phyloP scores from a whole-genome alignment of 1,284 basidiomycete genomes.

The Fistulina hepatica region DNA sequence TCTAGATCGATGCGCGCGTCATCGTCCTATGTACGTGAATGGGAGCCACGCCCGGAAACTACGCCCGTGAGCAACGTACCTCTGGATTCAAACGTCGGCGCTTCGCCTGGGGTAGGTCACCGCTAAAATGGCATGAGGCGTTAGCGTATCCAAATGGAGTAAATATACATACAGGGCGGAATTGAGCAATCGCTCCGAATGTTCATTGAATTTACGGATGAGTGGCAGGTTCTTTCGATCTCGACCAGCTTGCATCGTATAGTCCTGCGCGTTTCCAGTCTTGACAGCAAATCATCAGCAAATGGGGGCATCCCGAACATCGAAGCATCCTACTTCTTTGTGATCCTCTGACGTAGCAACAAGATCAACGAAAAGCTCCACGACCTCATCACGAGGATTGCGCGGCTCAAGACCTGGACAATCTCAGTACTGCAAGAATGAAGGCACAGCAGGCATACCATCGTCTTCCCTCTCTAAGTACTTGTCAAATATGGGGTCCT shows the following conservation, averaged over 20 bases:
- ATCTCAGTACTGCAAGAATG: constrained; percentile 3
- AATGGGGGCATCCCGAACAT: constrained; percentile 2
- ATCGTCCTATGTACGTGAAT: constrained; percentile 34
- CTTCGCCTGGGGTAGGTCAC: constrained; percentile 46
- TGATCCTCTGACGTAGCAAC: constrained; percentile 90
- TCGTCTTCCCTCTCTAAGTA: constrained; percentile 95
- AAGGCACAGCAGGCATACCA: constrained; percentile 36
- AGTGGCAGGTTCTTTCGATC: constrained; percentile 82
- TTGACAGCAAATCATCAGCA: constrained; percentile 22
- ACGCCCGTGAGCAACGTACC: constrained; percentile 14
- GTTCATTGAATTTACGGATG: constrained; percentile 96
- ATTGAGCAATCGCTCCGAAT: constrained; percentile 82
- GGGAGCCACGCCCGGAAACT: constrained; percentile 4
- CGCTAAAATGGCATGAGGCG: constrained; percentile 28
- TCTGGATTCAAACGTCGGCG: constrained; percentile 41
- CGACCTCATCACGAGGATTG: constrained; percentile 50
- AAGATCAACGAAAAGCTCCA: constrained; percentile 78
- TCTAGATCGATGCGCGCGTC: constrained; percentile 70
- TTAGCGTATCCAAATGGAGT: constrained; percentile 3
- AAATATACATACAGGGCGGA: constrained; percentile 48
- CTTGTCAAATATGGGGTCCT: constrained; percentile 90
- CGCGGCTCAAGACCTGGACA: constrained; percentile 73
- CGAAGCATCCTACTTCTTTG: constrained; percentile 47
- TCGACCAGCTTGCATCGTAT: constrained; percentile 93
- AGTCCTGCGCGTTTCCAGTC: constrained; percentile 81